Evolutionary conservation across 106 monocot species (phyloP).

Genomic region (Ottelia alismoides): DNA sequence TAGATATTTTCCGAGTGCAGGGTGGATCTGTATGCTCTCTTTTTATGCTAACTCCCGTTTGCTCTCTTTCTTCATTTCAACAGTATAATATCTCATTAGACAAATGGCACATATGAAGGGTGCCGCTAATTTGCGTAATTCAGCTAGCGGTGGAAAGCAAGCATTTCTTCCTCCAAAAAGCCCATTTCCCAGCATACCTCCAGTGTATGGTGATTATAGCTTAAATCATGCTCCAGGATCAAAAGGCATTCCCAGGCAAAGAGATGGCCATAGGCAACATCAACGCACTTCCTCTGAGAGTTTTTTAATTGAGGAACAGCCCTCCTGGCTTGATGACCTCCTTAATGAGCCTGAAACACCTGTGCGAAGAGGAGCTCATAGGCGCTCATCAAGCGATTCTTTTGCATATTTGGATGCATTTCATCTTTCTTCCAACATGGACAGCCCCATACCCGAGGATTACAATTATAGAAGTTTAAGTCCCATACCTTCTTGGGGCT

Average conservation of each 20-base stretch:
- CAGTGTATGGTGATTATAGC: constrained; percentile 24
- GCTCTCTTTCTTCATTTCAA: too few relatives aligned
- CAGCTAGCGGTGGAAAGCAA: constrained; percentile 36
- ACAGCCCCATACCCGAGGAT: constrained; percentile 21
- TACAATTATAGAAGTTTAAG: constrained; percentile 6
- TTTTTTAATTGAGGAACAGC: constrained; percentile 82
- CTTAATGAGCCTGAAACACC: constrained; percentile 88
- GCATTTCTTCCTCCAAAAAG: constrained; percentile 57
- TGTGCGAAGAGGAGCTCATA: constrained; percentile 48
- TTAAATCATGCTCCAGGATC: constrained; percentile 12
- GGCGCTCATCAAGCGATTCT: constrained; percentile 91
- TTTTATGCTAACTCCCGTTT: too few relatives aligned
- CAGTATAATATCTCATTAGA: too few relatives aligned
- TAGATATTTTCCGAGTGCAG: too few relatives aligned
- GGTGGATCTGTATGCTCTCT: too few relatives aligned
- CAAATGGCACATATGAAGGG: constrained; percentile 43
- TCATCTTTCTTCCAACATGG: constrained; percentile 19
- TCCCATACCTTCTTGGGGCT: constrained; percentile 20
- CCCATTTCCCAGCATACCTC: constrained; percentile 33
- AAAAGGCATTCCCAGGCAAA: constrained; percentile 19
- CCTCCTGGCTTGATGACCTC: constrained; percentile 93
- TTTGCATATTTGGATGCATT: constrained; percentile 58
- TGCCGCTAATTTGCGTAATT: constrained; percentile 23
- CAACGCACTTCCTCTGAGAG: constrained; percentile 85
- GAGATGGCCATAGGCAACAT: constrained; percentile 31